phyloP scores from a whole-genome alignment of 352 stramenopile genomes.

The Phytopythium kandeliae region DNA sequence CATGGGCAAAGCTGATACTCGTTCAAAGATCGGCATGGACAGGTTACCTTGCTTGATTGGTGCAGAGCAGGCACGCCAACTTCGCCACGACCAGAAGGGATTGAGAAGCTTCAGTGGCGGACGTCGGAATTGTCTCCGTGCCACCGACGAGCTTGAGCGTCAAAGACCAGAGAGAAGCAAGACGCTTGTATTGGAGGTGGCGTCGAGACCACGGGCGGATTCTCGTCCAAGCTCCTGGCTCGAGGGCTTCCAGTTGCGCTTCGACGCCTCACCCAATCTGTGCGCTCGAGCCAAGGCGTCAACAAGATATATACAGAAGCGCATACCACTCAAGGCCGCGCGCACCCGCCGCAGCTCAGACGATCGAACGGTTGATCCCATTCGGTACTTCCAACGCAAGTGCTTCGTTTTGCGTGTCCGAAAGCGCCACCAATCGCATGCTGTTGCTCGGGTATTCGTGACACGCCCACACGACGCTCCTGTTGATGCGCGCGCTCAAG shows the following conservation, averaged over 20 bases:
- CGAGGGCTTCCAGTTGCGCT: no score
- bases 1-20: neutral
- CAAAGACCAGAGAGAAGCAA: no score
- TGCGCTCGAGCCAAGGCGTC: neutral
- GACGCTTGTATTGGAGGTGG: no score
- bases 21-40: no score
- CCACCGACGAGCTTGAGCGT: no score
- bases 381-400: neutral
- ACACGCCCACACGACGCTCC: neutral
- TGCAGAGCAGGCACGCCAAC: no score
- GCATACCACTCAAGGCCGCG: neutral
- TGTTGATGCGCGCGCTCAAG: neutral
- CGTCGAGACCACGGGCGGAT: no score
- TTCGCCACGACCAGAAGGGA: no score
- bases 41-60: neutral
- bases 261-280: neutral
- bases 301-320: slow-evolving; percentile 1
- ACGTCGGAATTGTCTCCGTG: no score
- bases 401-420: neutral
- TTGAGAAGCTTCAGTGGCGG: no score
- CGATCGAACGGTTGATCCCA: neutral
- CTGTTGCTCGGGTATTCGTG: neutral
- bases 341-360: neutral
- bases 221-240: no score
- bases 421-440: neutral